Evolutionary conservation across 2,329 filamentous ascomycete genomes (phyloP).

Genomic region (Colletotrichum chrysophilum): DNA sequence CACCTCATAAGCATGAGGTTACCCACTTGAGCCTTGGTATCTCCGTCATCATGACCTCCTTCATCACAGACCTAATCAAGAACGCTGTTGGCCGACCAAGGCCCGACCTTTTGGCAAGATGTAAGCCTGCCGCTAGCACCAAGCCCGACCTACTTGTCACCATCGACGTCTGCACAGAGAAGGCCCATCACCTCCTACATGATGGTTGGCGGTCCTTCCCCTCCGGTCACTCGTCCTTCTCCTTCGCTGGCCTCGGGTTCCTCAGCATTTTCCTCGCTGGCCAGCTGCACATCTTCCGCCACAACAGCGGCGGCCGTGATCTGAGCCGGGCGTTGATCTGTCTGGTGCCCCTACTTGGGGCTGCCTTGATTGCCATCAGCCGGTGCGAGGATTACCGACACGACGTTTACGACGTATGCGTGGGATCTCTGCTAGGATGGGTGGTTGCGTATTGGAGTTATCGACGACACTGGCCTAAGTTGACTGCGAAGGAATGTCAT

Average conservation of each 20-base stretch:
- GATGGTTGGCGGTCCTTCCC: constrained; percentile 88
- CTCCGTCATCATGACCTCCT: constrained; percentile 75
- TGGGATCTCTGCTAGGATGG: constrained; percentile 65
- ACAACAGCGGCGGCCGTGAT: constrained; percentile 50
- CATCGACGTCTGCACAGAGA: constrained; percentile 75
- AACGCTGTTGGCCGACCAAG: constrained; percentile 81
- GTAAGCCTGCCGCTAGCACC: constrained; percentile 67
- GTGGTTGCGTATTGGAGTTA: constrained; percentile 70
- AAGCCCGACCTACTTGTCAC: constrained; percentile 60
- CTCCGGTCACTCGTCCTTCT: constrained; percentile 79
- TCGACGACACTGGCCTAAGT: constrained; percentile 64
- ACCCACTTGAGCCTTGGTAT: constrained; percentile 83
- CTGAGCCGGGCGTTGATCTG: constrained; percentile 63
- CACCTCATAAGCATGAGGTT: constrained; percentile 82
- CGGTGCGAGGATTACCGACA: constrained; percentile 74
- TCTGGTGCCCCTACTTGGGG: constrained; percentile 63
- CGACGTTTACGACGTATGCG: constrained; percentile 72
- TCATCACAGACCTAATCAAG: constrained; percentile 91
- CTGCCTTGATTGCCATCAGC: constrained; percentile 71
- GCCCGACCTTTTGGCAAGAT: constrained; percentile 72
- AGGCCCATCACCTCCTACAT: constrained; percentile 71
- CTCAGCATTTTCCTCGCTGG: constrained; percentile 73
- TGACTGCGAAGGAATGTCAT: constrained; percentile 58
- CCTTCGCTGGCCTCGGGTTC: constrained; percentile 81
- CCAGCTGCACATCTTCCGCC: constrained; percentile 64